phyloP scores from a whole-genome alignment of 1,284 basidiomycete species.

The Boletus semigastroideus region DNA sequence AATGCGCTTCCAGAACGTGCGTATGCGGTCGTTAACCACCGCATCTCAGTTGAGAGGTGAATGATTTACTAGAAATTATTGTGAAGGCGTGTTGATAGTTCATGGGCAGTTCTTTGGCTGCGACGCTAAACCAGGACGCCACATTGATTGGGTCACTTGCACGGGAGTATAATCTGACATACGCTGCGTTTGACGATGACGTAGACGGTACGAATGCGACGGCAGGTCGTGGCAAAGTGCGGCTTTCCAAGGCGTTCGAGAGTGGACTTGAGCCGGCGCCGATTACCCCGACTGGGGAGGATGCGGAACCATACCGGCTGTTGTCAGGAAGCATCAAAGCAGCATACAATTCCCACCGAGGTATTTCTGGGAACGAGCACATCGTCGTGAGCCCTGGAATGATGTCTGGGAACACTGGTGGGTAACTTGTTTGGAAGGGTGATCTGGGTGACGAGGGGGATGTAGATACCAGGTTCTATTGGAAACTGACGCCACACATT shows the following conservation, averaged over 20 bases:
- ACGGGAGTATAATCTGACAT: conserved; percentile 43
- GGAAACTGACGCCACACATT: conserved; percentile 49
- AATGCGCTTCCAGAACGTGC: conserved; percentile 60
- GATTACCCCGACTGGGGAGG: conserved; percentile 44
- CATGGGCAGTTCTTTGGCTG: conserved; percentile 41
- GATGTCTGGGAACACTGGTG: conserved; percentile 42
- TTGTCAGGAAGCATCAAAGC: conserved; percentile 52
- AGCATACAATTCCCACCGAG: conserved; percentile 40
- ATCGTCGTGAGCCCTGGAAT: conserved; percentile 51
- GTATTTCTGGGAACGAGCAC: conserved; percentile 30
- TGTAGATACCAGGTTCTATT: conserved; percentile 47
- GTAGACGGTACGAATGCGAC: conserved; percentile 14
- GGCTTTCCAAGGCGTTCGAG: conserved; percentile 39
- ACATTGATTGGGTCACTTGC: conserved; percentile 44
- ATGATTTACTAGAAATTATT: conserved; percentile 38
- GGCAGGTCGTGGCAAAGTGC: conserved; percentile 38
- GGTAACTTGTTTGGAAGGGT: conserved; percentile 11
- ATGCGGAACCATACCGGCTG: conserved; percentile 46
- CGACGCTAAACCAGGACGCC: conserved; percentile 43
- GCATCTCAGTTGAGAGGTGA: conserved; percentile 27
- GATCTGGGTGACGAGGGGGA: conserved; percentile 2
- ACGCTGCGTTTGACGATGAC: conserved; percentile 42
- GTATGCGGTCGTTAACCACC: conserved; percentile 50
- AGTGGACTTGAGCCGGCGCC: conserved; percentile 54
- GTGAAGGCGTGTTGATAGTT: background rate